Percentiles rank a stretch among this genome's conserved stretches.
These are phyloP conservation scores for Murraya paniculata DNA, from an alignment of 345 rosid species.

Conservation along the genomic window DNA sequence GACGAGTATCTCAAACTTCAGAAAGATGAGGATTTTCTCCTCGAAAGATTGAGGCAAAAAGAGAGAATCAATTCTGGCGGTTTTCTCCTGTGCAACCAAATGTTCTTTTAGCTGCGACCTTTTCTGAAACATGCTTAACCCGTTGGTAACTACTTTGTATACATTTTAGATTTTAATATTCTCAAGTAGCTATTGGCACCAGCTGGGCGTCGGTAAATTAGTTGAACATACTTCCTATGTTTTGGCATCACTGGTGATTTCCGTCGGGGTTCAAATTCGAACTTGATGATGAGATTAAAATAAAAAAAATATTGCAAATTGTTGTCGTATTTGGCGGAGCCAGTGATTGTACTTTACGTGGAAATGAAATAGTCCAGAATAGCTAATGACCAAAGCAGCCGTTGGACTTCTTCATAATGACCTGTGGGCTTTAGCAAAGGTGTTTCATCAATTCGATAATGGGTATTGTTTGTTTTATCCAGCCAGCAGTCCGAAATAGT, in stretches of 20 bases:
- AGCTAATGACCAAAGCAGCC: too few species aligned
- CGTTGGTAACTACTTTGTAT: background rate
- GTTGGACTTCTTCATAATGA: too few species aligned
- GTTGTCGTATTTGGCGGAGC: too few species aligned
- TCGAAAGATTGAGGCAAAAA: constrained; percentile 68
- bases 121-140: background rate
- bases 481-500: too few species aligned
- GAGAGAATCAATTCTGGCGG: constrained; percentile 65
- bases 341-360: too few species aligned
- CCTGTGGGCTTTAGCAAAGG: too few species aligned
- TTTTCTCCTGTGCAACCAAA: constrained; percentile 55
- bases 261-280: background rate
- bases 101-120: constrained; percentile 25
- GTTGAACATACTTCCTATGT: background rate
- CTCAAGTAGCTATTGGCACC: background rate
- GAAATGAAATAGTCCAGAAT: too few species aligned
- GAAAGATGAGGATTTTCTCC: constrained; percentile 50
- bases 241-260: background rate
- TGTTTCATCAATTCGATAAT: too few species aligned
- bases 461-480: too few species aligned
- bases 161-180: background rate
- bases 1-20: constrained; percentile 55
- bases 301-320: too few species aligned
- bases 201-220: background rate
- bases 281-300: background rate